phyloP scores from a whole-genome alignment of 495 filamentous ascomycete species.

The Aspergillus hancockii region DNA sequence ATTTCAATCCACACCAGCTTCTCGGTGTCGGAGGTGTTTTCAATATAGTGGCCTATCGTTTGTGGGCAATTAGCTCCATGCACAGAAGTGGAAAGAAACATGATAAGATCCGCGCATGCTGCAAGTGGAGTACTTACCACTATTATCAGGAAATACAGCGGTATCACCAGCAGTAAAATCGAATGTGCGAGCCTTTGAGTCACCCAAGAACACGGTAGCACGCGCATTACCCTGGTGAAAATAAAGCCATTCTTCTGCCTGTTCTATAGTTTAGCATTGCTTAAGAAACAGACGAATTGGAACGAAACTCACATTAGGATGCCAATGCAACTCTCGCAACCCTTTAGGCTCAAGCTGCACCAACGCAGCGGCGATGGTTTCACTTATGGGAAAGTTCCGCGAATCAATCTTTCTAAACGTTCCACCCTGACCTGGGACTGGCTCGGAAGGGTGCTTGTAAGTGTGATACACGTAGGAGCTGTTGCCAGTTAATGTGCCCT shows the following conservation, averaged over 20 bases:
- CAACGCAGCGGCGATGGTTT: constrained; percentile 61
- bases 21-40: constrained; percentile 61
- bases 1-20: constrained; percentile 66
- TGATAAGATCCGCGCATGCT: not conserved
- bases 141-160: constrained; percentile 65
- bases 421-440: constrained; percentile 61
- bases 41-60: constrained; percentile 59
- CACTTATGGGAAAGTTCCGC: constrained; percentile 60
- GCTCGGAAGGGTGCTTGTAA: constrained; percentile 48
- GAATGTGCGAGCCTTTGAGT: constrained; percentile 59
- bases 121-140: constrained; percentile 33
- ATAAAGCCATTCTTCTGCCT: constrained; percentile 68
- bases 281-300: not conserved
- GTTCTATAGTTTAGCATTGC: constrained; percentile 15
- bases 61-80: not conserved
- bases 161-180: constrained; percentile 66
- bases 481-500: constrained; percentile 51
- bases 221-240: constrained; percentile 60
- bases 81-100: too few relatives aligned
- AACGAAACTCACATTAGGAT: constrained; percentile 55
- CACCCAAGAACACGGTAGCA: constrained; percentile 63
- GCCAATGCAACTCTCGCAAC: constrained; percentile 67
- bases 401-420: constrained; percentile 61
- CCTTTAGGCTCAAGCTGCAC: constrained; percentile 61
- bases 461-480: constrained; percentile 59